Evolutionary conservation across 208 protist species (phyloP).

Genomic region (Acanthamoeba lenticulata): DNA sequence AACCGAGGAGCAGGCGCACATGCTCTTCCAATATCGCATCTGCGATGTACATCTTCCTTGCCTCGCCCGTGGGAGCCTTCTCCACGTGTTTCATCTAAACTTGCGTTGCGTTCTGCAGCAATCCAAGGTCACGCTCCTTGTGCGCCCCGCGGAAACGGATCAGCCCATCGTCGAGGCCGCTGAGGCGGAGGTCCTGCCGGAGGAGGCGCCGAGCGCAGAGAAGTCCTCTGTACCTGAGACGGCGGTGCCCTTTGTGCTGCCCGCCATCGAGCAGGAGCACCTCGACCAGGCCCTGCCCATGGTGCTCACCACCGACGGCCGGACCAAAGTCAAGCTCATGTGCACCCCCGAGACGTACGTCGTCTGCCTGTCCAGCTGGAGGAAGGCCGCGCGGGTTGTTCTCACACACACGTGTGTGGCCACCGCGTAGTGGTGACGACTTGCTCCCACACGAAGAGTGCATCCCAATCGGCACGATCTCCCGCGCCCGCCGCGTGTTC

Average conservation of each 20-base stretch:
- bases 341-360: not conserved
- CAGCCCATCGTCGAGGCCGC: not conserved
- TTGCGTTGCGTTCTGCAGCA: not conserved
- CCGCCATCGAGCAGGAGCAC: constrained; percentile 1
- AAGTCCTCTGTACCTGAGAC: not conserved
- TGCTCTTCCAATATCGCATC: not conserved
- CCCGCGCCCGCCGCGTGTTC: not conserved
- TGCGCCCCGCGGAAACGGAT: not conserved
- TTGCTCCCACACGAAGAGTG: not conserved
- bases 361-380: not conserved
- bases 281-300: not conserved
- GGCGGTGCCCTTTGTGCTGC: not conserved
- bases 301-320: not conserved
- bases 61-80: not conserved
- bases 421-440: not conserved
- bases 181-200: not conserved
- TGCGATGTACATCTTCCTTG: not conserved
- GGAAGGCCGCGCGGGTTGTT: too few species aligned
- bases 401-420: not conserved
- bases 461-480: not conserved
- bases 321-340: not conserved
- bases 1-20: not conserved
- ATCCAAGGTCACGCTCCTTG: not conserved
- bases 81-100: not conserved
- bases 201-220: not conserved